Base-by-base conservation (phyloP, 176 grass and related monocot species). In the Aegilops longissima region DNA sequence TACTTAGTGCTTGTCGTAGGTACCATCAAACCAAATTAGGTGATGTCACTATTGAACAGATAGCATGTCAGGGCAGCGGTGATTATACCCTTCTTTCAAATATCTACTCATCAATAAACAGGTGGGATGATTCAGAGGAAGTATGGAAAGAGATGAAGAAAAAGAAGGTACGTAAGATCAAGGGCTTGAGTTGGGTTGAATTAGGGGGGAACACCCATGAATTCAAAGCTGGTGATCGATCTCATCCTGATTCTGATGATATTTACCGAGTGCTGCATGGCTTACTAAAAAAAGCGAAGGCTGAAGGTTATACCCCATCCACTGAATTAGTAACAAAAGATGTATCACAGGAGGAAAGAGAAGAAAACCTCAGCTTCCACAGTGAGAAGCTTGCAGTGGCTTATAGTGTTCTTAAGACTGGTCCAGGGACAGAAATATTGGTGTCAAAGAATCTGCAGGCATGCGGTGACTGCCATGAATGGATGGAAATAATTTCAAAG, bases 51-150 rank as follows among this genome's bases (percentile, higher is more conserved):
- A 31, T 84, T 56, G 58, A 79, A 61, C 83, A 86, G 77, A 92
- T 92, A 70, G 56, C 76, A 31, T 84, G 58, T 29, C 62, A 79
- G 44, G 79, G 80, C 27, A 92, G 93, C 63, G 93, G 90, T 56
- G 90, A 90, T 80, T 95, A 95, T 74, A 85, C 86, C n/a, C 76
- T 95, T 87, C 88, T 95, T 80, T 95, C 90, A 74, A 95, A 80
- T 61, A 88, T 90, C 76, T 95, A 95, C 58, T 92, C 93, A 27
- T 88, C 90, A 68, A 83, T 76, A 70, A 88, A 90, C 20, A 86
- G 76, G 83, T 95, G 93, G 93, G 79, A 66, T 86, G 79, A 83
- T 78, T 89, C 90, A 52, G 93, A 88, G 69, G 56, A 86, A 82
- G 70, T 92, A 76, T 92, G 93, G 90, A 90, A 86, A 66, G 36